These are phyloP conservation scores for Blastomyces percursus DNA, from an alignment of 2,329 filamentous ascomycete genomes.

Conservation along the genomic window DNA sequence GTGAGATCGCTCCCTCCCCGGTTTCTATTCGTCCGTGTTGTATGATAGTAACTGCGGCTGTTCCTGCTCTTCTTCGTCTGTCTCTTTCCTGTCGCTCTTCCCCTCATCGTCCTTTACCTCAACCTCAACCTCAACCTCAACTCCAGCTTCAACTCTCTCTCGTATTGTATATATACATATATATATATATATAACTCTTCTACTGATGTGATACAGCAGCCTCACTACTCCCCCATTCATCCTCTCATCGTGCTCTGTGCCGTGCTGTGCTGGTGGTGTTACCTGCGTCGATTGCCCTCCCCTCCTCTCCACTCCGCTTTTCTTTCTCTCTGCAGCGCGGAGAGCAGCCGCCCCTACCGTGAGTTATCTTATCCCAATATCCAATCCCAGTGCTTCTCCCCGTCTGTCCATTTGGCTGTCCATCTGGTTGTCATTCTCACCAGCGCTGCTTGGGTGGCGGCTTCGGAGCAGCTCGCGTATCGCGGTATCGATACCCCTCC, in stretches of 20 bases:
- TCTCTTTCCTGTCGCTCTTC: no score
- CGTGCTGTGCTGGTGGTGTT: neutral
- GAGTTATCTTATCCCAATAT: neutral
- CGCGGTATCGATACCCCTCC: no score
- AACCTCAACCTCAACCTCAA: neutral
- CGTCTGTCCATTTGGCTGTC: neutral
- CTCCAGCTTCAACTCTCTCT: neutral
- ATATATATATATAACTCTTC: no score
- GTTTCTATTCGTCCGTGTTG: no score
- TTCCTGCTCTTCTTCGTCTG: no score
- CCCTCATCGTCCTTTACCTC: neutral
- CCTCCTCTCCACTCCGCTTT: neutral
- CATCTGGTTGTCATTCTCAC: neutral
- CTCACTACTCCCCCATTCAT: neutral
- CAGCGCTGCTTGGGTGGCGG: neutral
- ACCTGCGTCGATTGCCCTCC: neutral
- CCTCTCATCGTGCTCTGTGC: no score
- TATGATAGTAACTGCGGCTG: no score
- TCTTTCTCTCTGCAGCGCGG: neutral
- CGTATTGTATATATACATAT: neutral
- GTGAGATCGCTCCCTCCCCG: no score
- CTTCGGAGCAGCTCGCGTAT: no score
- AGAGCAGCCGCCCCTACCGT: neutral
- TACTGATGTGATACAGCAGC: no score
- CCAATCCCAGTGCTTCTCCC: no score